Conservation (phyloP, 352 stramenopile genomes). For the Globisporangium viniferum region DNA sequence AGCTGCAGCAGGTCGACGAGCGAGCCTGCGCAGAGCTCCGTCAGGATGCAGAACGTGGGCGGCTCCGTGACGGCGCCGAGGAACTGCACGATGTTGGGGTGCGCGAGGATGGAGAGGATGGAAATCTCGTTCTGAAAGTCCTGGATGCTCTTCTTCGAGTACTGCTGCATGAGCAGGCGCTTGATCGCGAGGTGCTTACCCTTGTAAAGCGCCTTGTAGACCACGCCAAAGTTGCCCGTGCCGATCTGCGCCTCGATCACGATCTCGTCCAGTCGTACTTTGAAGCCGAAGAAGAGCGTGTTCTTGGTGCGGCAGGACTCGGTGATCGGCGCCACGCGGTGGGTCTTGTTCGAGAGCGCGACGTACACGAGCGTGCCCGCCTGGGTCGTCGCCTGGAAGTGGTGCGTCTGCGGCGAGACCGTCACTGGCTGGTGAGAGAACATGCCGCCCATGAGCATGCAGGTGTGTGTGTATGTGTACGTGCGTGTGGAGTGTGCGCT, state of each 20-base stretch:
- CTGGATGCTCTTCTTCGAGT: conserved; percentile 52
- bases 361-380: conserved; percentile 73
- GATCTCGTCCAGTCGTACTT: conserved; percentile 65
- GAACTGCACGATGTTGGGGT: conserved; percentile 83
- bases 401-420: conserved; percentile 57
- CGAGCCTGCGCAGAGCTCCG: conserved; percentile 66
- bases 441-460: conserved; percentile 35
- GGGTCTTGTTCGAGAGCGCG: conserved; percentile 64
- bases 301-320: conserved; percentile 58
- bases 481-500: neutral
- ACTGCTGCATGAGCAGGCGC: conserved; percentile 50
- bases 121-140: conserved; percentile 82
- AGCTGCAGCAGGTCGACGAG: conserved; percentile 65
- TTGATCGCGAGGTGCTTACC: conserved; percentile 74
- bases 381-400: conserved; percentile 61
- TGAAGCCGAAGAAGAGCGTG: conserved; percentile 63
- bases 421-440: conserved; percentile 54
- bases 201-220: conserved; percentile 80
- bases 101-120: conserved; percentile 77
- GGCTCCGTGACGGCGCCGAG: conserved; percentile 64
- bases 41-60: conserved; percentile 73
- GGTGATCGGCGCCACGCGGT: conserved; percentile 45
- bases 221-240: conserved; percentile 69
- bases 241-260: conserved; percentile 65
- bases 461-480: neutral